These are phyloP conservation scores for Pistacia vera DNA, from an alignment of 345 rosid species.

Conservation along the genomic window DNA sequence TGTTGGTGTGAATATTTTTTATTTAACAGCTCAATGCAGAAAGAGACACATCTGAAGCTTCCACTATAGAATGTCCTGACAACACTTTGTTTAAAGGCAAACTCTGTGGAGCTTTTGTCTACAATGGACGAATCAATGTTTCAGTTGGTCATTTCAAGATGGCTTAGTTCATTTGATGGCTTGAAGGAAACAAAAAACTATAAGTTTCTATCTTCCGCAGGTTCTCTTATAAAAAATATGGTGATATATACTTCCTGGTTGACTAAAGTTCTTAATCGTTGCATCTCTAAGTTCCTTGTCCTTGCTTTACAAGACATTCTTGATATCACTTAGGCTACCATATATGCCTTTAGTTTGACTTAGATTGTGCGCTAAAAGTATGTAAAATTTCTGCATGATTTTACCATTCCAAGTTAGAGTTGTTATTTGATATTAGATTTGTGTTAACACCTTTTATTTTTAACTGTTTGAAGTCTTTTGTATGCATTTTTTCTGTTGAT, in stretches of 20 bases:
- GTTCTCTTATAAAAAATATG: slow-evolving; percentile 84
- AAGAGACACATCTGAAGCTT: too few relatives aligned
- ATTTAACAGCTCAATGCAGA: too few relatives aligned
- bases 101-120: too few relatives aligned
- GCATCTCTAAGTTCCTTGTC: background rate
- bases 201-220: slow-evolving; percentile 76
- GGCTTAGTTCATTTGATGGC: too few relatives aligned
- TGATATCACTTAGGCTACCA: background rate
- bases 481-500: background rate
- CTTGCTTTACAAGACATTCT: background rate
- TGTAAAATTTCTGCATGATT: slow-evolving; percentile 4
- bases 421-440: background rate
- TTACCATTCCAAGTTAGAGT: background rate
- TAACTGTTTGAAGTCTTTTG: background rate
- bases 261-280: background rate
- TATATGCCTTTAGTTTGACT: background rate
- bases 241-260: slow-evolving; percentile 36
- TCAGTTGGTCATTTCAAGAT: too few relatives aligned
- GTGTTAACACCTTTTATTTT: background rate
- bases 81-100: too few relatives aligned
- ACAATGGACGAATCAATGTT: too few relatives aligned
- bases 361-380: background rate
- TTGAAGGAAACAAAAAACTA: slow-evolving; percentile 34
- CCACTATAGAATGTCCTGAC: too few relatives aligned
- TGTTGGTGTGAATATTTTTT: too few relatives aligned